phyloP scores from a whole-genome alignment of 352 stramenopile genomes.

The Phytopythium mirpurense region DNA sequence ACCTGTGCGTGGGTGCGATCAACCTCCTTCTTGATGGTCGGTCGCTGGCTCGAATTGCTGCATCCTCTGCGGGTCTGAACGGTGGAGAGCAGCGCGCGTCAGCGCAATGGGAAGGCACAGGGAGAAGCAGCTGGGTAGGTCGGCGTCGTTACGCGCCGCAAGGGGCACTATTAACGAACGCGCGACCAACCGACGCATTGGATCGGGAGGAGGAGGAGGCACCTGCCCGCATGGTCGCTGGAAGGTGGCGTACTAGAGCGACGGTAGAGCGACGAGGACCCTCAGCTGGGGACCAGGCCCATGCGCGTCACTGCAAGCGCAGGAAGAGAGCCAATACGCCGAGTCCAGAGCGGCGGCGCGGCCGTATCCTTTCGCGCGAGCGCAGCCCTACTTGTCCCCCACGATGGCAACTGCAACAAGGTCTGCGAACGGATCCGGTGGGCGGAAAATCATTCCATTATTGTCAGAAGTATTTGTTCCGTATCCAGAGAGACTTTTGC shows the following conservation, averaged over 20 bases:
- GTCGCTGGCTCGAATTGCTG: not conserved
- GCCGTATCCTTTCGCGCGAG: not conserved
- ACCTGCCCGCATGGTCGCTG: conserved; percentile 2
- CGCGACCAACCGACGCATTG: not conserved
- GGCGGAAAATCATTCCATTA: not conserved
- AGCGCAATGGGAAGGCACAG: no score
- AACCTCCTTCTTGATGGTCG: not conserved
- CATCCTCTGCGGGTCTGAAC: not conserved
- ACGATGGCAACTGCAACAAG: not conserved
- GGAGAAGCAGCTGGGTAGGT: no score
- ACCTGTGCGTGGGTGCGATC: not conserved
- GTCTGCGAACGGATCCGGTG: not conserved
- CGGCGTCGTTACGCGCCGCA: conserved; percentile 2
- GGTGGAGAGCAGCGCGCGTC: no score
- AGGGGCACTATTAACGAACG: not conserved
- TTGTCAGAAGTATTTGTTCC: not conserved
- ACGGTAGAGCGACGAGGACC: not conserved
- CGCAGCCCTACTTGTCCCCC: not conserved
- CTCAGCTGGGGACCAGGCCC: not conserved
- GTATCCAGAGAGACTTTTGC: not conserved
- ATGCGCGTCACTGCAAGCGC: not conserved
- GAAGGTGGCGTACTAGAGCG: not conserved
- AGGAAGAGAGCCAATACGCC: not conserved
- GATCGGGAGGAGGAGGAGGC: not conserved
- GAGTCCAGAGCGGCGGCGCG: not conserved